Conservation (phyloP, 2,329 filamentous ascomycete species). For the Arachnomyces sp. region DNA sequence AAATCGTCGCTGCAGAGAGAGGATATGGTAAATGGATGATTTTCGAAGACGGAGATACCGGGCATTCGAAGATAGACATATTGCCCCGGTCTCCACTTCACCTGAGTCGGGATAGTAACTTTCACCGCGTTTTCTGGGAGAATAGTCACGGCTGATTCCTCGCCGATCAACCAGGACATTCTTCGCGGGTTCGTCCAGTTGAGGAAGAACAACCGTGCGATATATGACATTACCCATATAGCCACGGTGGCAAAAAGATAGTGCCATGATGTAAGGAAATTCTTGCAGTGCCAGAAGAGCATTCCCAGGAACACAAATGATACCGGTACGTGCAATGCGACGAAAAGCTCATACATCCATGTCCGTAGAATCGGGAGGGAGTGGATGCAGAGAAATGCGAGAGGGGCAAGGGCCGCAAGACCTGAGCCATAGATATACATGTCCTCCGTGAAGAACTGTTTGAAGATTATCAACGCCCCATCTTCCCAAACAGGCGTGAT, state of each 20-base stretch:
- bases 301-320: conserved; percentile 72
- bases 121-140: conserved; percentile 94
- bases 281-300: conserved; percentile 93
- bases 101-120: conserved; percentile 85
- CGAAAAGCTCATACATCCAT: conserved; percentile 77
- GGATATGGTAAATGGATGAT: conserved; percentile 91
- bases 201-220: conserved; percentile 68
- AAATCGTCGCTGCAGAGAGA: conserved; percentile 91
- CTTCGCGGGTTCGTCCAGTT: conserved; percentile 82
- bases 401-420: conserved; percentile 65
- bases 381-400: conserved; percentile 74
- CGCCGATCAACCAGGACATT: conserved; percentile 74
- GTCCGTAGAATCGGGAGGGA: conserved; percentile 72
- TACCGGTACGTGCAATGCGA: conserved; percentile 71
- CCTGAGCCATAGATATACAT: conserved; percentile 75
- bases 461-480: conserved; percentile 61
- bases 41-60: conserved; percentile 80
- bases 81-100: conserved; percentile 87
- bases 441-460: conserved; percentile 55
- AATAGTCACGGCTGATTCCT: conserved; percentile 81
- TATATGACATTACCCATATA: conserved; percentile 70
- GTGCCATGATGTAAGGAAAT: conserved; percentile 81
- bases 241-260: conserved; percentile 75
- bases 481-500: conserved; percentile 80
- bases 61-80: conserved; percentile 94